A percentile compares a stretch with the other conserved stretches of the same genome.
Evolutionary conservation across 352 stramenopile species (phyloP).

Genomic region (Hyaloperonospora brassicae): DNA sequence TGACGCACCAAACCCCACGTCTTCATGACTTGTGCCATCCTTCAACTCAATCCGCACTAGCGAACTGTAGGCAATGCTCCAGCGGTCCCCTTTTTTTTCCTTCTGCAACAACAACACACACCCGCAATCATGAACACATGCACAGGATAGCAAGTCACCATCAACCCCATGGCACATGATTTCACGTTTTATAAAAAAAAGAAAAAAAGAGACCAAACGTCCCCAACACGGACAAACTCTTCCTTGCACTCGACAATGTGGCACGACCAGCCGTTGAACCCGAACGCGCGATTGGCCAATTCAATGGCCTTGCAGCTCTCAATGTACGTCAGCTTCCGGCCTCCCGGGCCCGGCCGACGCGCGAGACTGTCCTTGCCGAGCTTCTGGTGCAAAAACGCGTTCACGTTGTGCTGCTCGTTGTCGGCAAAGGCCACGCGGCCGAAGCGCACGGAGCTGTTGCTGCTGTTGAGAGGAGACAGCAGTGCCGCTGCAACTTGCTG

Average conservation of each 20-base stretch:
- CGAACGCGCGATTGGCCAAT: slow-evolving; percentile 81
- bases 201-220: no score
- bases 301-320: slow-evolving; percentile 87
- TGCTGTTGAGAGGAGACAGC: slow-evolving; percentile 3
- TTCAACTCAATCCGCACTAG: slow-evolving; percentile 82
- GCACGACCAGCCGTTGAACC: slow-evolving; percentile 85
- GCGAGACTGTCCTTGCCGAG: slow-evolving; percentile 69
- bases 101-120: slow-evolving; percentile 25
- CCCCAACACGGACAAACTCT: slow-evolving; percentile 55
- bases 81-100: slow-evolving; percentile 59
- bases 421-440: slow-evolving; percentile 46
- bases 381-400: slow-evolving; percentile 76
- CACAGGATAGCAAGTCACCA: neutral
- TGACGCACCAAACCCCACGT: slow-evolving; percentile 71
- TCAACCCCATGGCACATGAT: no score
- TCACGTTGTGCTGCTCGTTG: slow-evolving; percentile 46
- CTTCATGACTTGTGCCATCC: slow-evolving; percentile 75
- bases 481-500: slow-evolving; percentile 25
- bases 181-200: no score
- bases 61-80: slow-evolving; percentile 70
- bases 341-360: slow-evolving; percentile 54
- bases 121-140: neutral
- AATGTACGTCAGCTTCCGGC: slow-evolving; percentile 77
- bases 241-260: slow-evolving; percentile 79
- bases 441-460: slow-evolving; percentile 29